Evolutionary conservation across 2,329 filamentous ascomycete genomes (phyloP).

Genomic region (Ophiognomonia clavigignenti-juglandacearum): DNA sequence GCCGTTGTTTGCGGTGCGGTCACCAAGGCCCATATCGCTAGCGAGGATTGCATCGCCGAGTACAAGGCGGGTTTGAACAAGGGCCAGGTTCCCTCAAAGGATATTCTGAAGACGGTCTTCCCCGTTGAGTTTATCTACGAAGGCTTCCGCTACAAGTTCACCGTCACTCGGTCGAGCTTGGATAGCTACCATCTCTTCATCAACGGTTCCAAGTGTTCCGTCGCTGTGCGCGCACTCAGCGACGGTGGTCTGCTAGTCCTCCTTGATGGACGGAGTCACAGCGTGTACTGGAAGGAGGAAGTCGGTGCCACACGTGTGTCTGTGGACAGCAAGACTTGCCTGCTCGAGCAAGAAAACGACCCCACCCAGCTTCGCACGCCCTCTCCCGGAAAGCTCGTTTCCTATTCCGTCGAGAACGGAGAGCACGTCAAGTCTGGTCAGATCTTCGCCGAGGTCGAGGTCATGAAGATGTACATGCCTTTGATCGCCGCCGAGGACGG

Average conservation of each 20-base stretch:
- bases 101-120: constrained; percentile 96
- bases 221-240: constrained; percentile 86
- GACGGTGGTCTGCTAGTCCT: constrained; percentile 92
- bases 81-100: constrained; percentile 94
- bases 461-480: constrained; percentile 99
- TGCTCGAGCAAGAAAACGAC: constrained; percentile 98
- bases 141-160: constrained; percentile 95
- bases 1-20: constrained; percentile 95
- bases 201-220: constrained; percentile 93
- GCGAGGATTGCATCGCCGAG: constrained; percentile 80
- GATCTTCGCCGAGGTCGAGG: constrained; percentile 93
- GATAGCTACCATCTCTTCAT: constrained; percentile 98
- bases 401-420: constrained; percentile 94
- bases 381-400: constrained; percentile 95
- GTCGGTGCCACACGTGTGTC: constrained; percentile 92
- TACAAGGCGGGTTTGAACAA: constrained; percentile 89
- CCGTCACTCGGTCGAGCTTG: constrained; percentile 81
- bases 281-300: constrained; percentile 99
- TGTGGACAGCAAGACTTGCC: constrained; percentile 95
- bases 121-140: constrained; percentile 98
- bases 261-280: constrained; percentile 89
- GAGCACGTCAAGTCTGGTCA: constrained; percentile 89
- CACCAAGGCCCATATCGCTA: constrained; percentile 92
- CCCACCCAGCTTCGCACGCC: constrained; percentile 94
- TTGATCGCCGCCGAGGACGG: constrained; percentile 91